A percentile compares a stretch with the other conserved stretches of the same genome.
Evolutionary conservation across 2,329 filamentous ascomycete genomes (phyloP).

Genomic region (Dactylonectria macrodidyma): DNA sequence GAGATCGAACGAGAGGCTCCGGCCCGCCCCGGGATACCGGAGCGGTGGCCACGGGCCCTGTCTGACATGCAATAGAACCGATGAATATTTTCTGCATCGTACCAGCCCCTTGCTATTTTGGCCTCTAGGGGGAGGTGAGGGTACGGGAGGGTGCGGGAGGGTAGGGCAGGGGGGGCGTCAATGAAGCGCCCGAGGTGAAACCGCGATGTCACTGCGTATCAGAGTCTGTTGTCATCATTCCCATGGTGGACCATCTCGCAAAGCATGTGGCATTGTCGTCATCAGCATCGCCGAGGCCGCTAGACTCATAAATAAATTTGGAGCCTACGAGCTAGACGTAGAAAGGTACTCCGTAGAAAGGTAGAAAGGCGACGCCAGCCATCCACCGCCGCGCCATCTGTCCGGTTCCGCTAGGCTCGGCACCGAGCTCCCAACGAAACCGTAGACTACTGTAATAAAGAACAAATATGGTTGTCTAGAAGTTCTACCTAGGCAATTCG

Average conservation of each 20-base stretch:
- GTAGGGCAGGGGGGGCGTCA: conserved; percentile 1
- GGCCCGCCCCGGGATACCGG: conserved; percentile 1
- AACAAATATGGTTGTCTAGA: no score
- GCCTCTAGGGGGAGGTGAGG: not conserved
- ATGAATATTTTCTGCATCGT: conserved; percentile 1
- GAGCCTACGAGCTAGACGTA: no score
- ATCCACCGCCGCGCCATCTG: conserved; percentile 6
- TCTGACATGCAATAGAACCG: not conserved
- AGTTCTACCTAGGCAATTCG: no score
- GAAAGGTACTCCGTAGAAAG: no score
- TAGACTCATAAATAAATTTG: not conserved
- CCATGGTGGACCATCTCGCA: not conserved
- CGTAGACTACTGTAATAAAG: not conserved
- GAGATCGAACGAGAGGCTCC: not conserved
- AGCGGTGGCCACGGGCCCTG: not conserved
- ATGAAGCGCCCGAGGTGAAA: conserved; percentile 24
- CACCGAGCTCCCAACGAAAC: not conserved
- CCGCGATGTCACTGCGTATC: not conserved
- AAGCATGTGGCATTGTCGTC: not conserved
- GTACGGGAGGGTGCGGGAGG: no score
- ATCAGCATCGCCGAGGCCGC: not conserved
- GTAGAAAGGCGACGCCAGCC: not conserved
- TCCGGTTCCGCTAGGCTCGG: conserved; percentile 17
- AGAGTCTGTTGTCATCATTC: conserved; percentile 9
- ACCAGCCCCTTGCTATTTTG: conserved; percentile 18